Conservation (phyloP, 2,329 filamentous ascomycete genomes). For the Phaeosphaeriaceae sp. region DNA sequence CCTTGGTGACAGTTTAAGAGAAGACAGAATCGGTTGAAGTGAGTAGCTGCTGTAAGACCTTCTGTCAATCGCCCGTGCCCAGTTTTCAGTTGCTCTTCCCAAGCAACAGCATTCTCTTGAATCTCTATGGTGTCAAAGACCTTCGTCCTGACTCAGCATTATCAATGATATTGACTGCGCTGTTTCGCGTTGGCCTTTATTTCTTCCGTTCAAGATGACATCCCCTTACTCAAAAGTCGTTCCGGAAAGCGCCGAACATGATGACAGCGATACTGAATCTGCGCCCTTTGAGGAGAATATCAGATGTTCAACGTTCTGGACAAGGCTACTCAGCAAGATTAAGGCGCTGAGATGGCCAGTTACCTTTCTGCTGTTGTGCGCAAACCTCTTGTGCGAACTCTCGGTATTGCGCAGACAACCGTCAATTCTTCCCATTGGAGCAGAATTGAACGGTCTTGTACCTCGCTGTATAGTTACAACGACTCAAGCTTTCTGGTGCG, state of each 20-base stretch:
- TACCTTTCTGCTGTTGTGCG: conserved; percentile 12
- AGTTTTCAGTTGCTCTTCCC: no score
- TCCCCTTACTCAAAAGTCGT: conserved; percentile 22
- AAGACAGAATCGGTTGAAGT: no score
- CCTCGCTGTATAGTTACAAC: conserved; percentile 14
- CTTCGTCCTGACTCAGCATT: not conserved
- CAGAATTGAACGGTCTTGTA: conserved; percentile 21
- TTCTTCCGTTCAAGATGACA: not conserved
- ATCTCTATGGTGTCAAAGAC: no score
- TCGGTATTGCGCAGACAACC: conserved; percentile 21
- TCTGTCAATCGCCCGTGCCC: no score
- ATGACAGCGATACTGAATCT: conserved; percentile 1
- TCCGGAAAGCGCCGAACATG: conserved; percentile 6
- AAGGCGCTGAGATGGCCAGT: conserved; percentile 17
- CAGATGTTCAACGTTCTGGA: conserved; percentile 4
- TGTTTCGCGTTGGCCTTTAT: not conserved
- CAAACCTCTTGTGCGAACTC: conserved; percentile 17
- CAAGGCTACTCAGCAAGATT: not conserved
- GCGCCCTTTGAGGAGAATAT: not conserved
- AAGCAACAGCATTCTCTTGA: no score
- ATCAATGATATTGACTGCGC: not conserved
- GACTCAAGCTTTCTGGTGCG: not conserved
- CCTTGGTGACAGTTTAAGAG: no score
- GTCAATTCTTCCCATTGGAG: conserved; percentile 6
- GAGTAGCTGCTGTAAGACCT: no score